Base-by-base conservation (phyloP, 2,329 filamentous ascomycete species). In the Septoria linicola region DNA sequence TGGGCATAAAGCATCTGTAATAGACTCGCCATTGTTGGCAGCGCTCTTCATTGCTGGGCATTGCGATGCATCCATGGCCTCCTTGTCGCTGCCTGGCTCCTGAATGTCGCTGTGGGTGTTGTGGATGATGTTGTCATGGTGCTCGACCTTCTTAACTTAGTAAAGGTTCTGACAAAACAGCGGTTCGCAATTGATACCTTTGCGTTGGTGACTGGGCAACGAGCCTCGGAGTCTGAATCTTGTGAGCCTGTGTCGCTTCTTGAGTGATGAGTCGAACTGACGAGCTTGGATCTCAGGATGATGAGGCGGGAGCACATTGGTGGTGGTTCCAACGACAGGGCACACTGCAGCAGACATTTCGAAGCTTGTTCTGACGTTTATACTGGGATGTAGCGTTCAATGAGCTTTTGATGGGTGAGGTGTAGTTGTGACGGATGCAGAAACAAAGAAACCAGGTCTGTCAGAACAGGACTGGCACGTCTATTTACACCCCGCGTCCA, bases 121-220 rank as follows among this genome's bases (percentile, higher is more conserved):
- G 60, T 70, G 67, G 55, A 67, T 65, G 42, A 64, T 61, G 31
- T 71, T 66, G 61, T 71, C 69, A 64, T 75, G 73, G 63, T 75
- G 72, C 49, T 68, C 67, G 45, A 72, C 72, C 23, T 27, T 5
- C 10, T 5, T 10, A 27, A 5, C 23, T 27, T 27, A 27, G 23
- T 27, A 10, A 27, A n/a, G n/a, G n/a, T n/a, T 27, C 10, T 27
- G 23, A 27, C 10, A 5, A 27, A 5, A 27, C 5, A 5, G 23
- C 5, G 23, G 23, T 10, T 27, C 10, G 5, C 10, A 5, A 27
- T 10, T 27, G 23, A 5, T 27, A 27, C 23, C 35, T 67, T 73
- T 37, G 73, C 73, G 57, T 73, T 73, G 49, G 73, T 72, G 5
- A 75, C 63, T 0, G 73, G 73, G 66, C 73, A 75, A 58, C 70